Evolutionary conservation across 768 basidiomycete genomes (phyloP), one percentile per base, ranked within the genome.

Genomic region (Podaxis sp.): DNA sequence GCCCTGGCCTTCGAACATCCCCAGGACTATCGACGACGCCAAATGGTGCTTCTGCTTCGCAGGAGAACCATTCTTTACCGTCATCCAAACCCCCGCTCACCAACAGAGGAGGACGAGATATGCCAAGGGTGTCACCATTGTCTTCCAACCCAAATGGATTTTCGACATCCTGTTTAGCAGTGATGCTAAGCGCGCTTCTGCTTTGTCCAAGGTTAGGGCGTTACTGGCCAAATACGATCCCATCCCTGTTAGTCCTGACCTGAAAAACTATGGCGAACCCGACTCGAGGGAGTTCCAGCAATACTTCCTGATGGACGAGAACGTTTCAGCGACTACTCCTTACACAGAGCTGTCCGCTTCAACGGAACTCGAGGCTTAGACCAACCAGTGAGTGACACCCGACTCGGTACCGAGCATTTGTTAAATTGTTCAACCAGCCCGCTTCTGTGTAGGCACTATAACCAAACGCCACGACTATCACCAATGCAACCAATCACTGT

Each of bases 11-110:
- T 21, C 27, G 4, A 10, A 52, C 28, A 52, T 52, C 10, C 50
- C 50, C 6, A 52, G 27, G 50, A 28, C 50, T 3, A 52, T 52
- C 28, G 50, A 52, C 28, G 50, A 52, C 14, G 32, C 32, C 11
- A 52, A 48, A 48, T 48, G 50, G 50, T 52, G 50, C 32, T 52
- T 52, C 50, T 52, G 50, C 50, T 52, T 52, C n/a, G 50, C 23
- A 25, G 32, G 50, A 10, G 50, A 52, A n/a, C 50, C 50, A 27
- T 28, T 52, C 32, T 32, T 32, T 32, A 32, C 32, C 32, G 32
- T 32, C 32, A 32, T 32, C 32, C 32, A 32, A 32, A 52, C 32
- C 36, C 50, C 50, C 3, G 50, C 50, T 11, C 50, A 52, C 32
- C 50, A 52, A 32, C 50, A 52, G 32, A 27, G 50, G 50, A 52